A percentile compares a stretch with the other conserved stretches of the same genome.
Evolutionary conservation across 371 early-diverging fungal species (phyloP).

Genomic region (Gilbertella persicaria): DNA sequence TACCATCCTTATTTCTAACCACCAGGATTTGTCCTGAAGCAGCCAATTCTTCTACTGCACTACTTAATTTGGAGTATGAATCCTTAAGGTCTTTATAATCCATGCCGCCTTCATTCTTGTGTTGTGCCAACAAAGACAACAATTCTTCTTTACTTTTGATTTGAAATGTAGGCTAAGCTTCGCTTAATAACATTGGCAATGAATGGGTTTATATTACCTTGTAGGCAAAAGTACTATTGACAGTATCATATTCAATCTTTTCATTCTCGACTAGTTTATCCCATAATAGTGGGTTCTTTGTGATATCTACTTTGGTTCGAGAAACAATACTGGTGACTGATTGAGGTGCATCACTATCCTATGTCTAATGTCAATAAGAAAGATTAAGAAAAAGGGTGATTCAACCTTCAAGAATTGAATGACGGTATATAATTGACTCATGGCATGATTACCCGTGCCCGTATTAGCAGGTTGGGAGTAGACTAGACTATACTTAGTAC

Average conservation of each 20-base stretch:
- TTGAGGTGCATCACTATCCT: constrained; percentile 67
- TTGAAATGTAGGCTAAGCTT: constrained; percentile 77
- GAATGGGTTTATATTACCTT: constrained; percentile 53
- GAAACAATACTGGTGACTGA: constrained; percentile 64
- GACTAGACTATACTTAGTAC: constrained; percentile 21
- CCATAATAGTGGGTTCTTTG: constrained; percentile 56
- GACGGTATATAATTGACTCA: constrained; percentile 63
- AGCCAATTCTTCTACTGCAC: constrained; percentile 74
- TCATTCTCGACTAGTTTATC: constrained; percentile 62
- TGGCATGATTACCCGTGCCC: constrained; percentile 59
- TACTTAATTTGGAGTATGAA: constrained; percentile 72
- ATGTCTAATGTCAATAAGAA: constrained; percentile 8
- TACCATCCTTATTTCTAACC: constrained; percentile 74
- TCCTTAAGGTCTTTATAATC: constrained; percentile 81
- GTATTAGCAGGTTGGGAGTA: constrained; percentile 65
- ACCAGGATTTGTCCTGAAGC: constrained; percentile 69
- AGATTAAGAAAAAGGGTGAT: neutral
- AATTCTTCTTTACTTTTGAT: constrained; percentile 79
- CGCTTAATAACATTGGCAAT: neutral
- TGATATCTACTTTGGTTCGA: constrained; percentile 62
- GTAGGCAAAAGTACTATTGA: constrained; percentile 66
- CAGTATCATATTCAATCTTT: constrained; percentile 65
- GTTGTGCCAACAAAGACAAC: constrained; percentile 59
- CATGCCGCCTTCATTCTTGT: constrained; percentile 70
- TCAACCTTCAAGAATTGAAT: constrained; percentile 57